Conservation (phyloP, 768 basidiomycete genomes). For the Pleurotus cornucopiae region DNA sequence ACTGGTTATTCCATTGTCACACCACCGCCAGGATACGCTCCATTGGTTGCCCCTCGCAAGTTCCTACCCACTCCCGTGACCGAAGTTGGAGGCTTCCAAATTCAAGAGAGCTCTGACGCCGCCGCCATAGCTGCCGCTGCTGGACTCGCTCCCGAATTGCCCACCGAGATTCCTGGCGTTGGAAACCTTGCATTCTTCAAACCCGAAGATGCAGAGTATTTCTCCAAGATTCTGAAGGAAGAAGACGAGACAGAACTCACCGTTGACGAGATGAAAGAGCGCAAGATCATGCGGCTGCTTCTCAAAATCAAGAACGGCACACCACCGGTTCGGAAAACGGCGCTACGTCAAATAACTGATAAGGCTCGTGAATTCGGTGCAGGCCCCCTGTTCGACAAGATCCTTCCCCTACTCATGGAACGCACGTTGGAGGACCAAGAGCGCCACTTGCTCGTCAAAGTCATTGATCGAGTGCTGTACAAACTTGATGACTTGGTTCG, state of each 20-base stretch:
- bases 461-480: constrained; percentile 97
- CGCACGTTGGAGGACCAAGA: constrained; percentile 97
- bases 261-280: constrained; percentile 98
- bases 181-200: constrained; percentile 98
- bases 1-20: constrained; percentile 89
- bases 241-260: constrained; percentile 91
- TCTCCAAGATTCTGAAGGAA: constrained; percentile 92
- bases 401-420: constrained; percentile 96
- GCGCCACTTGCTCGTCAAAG: constrained; percentile 95
- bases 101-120: constrained; percentile 91
- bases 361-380: constrained; percentile 98
- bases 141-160: constrained; percentile 87
- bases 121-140: constrained; percentile 86
- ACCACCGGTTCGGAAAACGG: constrained; percentile 96
- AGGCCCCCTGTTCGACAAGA: constrained; percentile 98
- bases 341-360: constrained; percentile 96
- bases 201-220: constrained; percentile 96
- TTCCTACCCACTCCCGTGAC: constrained; percentile 53
- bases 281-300: constrained; percentile 97
- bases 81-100: constrained; percentile 86
- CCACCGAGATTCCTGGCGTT: constrained; percentile 97
- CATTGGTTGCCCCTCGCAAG: constrained; percentile 61
- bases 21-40: constrained; percentile 91
- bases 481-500: constrained; percentile 98
- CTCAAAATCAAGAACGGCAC: constrained; percentile 99